These are phyloP conservation scores for Ceratocystis harringtonii DNA, from an alignment of 2,329 filamentous ascomycete genomes.

Conservation along the genomic window DNA sequence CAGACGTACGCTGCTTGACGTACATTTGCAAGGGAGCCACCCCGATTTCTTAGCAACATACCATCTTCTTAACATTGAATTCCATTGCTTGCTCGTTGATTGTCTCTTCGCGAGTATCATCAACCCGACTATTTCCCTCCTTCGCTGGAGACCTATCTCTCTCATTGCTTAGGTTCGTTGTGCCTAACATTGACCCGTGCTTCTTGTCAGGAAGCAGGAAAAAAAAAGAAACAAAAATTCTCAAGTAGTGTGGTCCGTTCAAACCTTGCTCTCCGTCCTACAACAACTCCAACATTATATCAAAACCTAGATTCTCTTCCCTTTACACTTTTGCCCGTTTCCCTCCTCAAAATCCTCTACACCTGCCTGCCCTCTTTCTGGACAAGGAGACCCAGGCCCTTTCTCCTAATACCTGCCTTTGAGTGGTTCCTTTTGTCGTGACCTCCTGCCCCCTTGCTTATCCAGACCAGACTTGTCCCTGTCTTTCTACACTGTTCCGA, in stretches of 20 bases:
- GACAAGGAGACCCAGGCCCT: constrained; percentile 5
- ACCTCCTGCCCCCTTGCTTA: constrained; percentile 7
- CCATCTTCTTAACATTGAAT: not conserved
- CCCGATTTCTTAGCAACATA: not conserved
- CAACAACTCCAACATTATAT: not conserved
- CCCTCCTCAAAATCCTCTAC: not conserved
- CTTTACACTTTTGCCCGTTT: not conserved
- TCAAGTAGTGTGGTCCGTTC: not conserved
- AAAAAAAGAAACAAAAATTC: constrained; percentile 1
- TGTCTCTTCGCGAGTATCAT: not conserved
- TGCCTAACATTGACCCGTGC: constrained; percentile 1
- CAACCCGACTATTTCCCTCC: not conserved
- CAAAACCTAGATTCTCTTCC: not conserved
- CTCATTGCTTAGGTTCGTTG: not conserved
- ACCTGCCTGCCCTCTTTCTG: not conserved
- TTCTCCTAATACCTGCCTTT: constrained; percentile 6
- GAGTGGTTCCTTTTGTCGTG: constrained; percentile 3
- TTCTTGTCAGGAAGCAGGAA: not conserved
- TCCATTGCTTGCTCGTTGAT: not conserved
- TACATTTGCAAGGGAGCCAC: not conserved
- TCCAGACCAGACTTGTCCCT: not conserved
- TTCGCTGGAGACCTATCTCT: not conserved
- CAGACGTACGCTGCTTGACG: not conserved
- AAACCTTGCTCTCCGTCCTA: constrained; percentile 2
- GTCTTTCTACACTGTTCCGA: constrained; percentile 12